Percentiles rank a stretch among this genome's conserved stretches.
Conservation (phyloP, 129 eudicot genomes). For the sunflower (Helianthus annuus) region HanXRQr2.0-SUNRISE NC_035446.2:105588043-105588542, state of each 20-base stretch:
- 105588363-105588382: conserved; percentile 94
- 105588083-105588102: conserved; percentile 86
- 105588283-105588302: neutral
- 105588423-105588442: conserved; percentile 91
- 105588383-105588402: conserved; percentile 96
- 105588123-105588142: conserved; percentile 98
- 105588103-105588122: conserved; percentile 96
- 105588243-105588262: neutral
- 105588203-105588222: conserved; percentile 70
- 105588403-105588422: conserved; percentile 99
- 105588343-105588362: neutral
- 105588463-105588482: conserved; percentile 86
- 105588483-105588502: conserved; percentile 95
- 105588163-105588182: conserved; percentile 90
- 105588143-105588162: conserved; percentile 98
- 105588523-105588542: neutral
- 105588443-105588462: conserved; percentile 85
- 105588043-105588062: conserved; percentile 71
- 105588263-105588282: too few species aligned
- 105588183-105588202: conserved; percentile 96
- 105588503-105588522: conserved; percentile 95
- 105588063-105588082: conserved; percentile 91
- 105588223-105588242: neutral
- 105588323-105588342: neutral
- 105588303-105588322: too few species aligned